Conservation (phyloP, 345 rosid genomes). For the Ceriops zippeliana region DNA sequence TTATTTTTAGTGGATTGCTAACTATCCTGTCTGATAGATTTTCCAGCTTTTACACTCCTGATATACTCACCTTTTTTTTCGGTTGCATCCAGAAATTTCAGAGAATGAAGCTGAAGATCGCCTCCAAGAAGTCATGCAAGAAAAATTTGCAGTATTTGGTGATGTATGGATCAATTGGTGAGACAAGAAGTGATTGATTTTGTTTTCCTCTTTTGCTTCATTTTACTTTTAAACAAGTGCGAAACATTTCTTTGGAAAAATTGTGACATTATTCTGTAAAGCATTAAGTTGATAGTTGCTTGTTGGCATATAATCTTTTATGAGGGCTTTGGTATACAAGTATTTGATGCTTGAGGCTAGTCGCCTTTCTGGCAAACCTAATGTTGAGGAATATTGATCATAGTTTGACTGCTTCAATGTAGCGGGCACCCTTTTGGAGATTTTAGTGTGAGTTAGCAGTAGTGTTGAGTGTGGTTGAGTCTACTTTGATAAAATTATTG, state of each 20-base stretch:
- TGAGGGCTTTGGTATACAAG: neutral
- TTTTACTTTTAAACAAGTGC: neutral
- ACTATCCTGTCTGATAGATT: no score
- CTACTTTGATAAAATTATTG: no score
- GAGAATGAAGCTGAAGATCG: slow-evolving; percentile 97
- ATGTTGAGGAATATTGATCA: neutral
- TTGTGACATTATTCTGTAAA: no score
- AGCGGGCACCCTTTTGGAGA: no score
- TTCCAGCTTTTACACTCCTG: slow-evolving; percentile 16
- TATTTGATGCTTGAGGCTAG: neutral
- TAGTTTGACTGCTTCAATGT: no score
- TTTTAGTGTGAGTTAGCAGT: no score
- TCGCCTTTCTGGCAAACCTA: neutral
- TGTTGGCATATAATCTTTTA: neutral
- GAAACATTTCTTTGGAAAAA: no score
- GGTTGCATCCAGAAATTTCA: slow-evolving; percentile 68
- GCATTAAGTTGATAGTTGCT: neutral
- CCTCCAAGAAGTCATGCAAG: slow-evolving; percentile 94
- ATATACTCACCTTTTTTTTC: slow-evolving; percentile 15
- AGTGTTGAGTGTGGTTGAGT: no score
- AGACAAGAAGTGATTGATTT: slow-evolving; percentile 15
- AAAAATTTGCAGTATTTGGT: slow-evolving; percentile 92
- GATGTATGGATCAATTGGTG: slow-evolving; percentile 55
- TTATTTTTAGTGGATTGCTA: neutral
- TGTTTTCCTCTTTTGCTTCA: neutral